phyloP scores from a whole-genome alignment of 331 rosid genomes.

The Spiraea crenata region DNA sequence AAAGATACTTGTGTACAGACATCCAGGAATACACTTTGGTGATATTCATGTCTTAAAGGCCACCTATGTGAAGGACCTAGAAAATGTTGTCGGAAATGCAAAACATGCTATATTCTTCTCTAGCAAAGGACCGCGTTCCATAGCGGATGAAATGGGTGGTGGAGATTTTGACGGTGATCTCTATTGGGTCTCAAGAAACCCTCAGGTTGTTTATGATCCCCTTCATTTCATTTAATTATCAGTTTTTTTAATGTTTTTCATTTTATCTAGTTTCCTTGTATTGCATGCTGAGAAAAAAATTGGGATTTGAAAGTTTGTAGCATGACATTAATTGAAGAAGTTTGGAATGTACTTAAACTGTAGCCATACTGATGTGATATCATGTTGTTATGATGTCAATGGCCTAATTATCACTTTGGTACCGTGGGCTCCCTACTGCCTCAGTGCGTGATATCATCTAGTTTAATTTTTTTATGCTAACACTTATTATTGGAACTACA shows the following conservation, averaged over 20 bases:
- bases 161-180: constrained; percentile 86
- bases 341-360: no score
- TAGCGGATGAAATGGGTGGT: constrained; percentile 72
- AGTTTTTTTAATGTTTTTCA: background rate
- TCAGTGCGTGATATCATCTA: background rate
- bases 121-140: constrained; percentile 59
- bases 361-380: no score
- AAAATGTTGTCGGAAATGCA: constrained; percentile 49
- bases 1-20: constrained; percentile 57
- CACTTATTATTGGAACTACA: constrained; percentile 32
- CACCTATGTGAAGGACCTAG: constrained; percentile 36
- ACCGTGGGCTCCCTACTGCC: background rate
- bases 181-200: constrained; percentile 69
- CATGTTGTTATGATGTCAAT: no score
- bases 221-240: background rate
- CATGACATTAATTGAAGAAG: no score
- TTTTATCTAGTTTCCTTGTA: no score
- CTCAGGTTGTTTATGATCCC: constrained; percentile 39
- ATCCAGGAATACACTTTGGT: constrained; percentile 78
- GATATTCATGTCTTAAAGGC: constrained; percentile 65
- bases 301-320: no score
- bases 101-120: constrained; percentile 75
- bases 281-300: no score
- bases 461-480: background rate
- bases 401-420: background rate